These are phyloP conservation scores for Turritis glabra DNA, from an alignment of 345 rosid genomes.

Conservation along the genomic window DNA sequence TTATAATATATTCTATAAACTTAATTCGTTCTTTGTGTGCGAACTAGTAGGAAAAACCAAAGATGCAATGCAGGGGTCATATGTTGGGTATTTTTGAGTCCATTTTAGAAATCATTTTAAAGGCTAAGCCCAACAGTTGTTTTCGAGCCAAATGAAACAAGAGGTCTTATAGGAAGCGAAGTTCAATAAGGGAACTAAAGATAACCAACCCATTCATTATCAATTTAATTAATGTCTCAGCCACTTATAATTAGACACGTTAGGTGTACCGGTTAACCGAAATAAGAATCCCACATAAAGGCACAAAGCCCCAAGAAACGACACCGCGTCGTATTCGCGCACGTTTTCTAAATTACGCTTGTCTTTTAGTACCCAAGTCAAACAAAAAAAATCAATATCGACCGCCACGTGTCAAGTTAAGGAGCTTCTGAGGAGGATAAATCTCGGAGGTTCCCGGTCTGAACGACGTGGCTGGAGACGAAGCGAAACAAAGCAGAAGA, in stretches of 20 bases:
- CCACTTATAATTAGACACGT: not conserved
- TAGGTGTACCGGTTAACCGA: not conserved
- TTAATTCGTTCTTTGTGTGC: not conserved
- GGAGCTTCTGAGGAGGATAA: constrained; percentile 7
- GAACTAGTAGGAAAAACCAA: not conserved
- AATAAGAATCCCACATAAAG: not conserved
- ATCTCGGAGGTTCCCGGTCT: not conserved
- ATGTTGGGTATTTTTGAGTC: not conserved
- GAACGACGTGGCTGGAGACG: not conserved
- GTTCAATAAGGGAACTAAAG: not conserved
- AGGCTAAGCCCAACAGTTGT: not conserved
- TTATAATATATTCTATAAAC: too few relatives aligned
- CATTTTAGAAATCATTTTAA: not conserved
- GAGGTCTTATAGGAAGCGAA: not conserved
- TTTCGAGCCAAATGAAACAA: not conserved
- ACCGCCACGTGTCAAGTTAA: constrained; percentile 5
- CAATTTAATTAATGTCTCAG: not conserved
- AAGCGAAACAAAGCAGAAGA: not conserved
- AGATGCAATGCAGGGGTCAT: not conserved
- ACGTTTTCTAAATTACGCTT: not conserved
- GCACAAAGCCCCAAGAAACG: not conserved
- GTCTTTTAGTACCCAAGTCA: not conserved
- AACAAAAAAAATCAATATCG: not conserved
- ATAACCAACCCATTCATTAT: too few relatives aligned
- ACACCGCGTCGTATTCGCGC: constrained; percentile 6